A percentile compares a stretch with the other conserved stretches of the same genome.
phyloP scores from a whole-genome alignment of 2,329 filamentous ascomycete species.

The Cordyceps tenuipes region DNA sequence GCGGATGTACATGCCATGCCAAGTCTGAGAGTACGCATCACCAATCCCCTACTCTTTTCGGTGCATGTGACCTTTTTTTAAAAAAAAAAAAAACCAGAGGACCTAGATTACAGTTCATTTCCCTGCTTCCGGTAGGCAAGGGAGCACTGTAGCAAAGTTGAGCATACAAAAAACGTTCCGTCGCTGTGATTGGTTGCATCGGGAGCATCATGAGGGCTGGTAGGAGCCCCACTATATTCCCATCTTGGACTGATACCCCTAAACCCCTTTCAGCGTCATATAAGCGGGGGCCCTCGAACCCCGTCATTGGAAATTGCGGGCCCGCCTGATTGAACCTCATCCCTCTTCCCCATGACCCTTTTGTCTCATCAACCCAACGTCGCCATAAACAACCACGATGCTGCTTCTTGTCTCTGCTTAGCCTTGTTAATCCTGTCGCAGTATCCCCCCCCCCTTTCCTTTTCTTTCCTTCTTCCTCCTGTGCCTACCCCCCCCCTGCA shows the following conservation, averaged over 20 bases:
- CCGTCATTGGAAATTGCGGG: neutral
- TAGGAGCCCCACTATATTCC: slow-evolving; percentile 8
- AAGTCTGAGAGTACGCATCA: too few species aligned
- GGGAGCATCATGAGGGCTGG: neutral
- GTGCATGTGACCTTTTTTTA: too few species aligned
- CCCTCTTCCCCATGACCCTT: neutral
- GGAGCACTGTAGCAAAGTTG: neutral
- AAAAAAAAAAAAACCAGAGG: neutral
- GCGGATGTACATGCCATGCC: too few species aligned
- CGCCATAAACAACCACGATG: neutral
- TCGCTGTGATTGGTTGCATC: neutral
- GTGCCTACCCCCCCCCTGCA: neutral
- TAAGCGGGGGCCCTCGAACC: too few species aligned
- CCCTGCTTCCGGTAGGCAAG: neutral
- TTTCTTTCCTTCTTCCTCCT: neutral
- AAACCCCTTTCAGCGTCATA: neutral
- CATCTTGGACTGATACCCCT: neutral
- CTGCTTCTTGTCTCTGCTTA: neutral
- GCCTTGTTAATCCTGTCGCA: neutral
- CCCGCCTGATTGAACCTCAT: neutral
- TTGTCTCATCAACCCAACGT: neutral
- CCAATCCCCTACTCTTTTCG: too few species aligned
- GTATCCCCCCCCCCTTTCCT: neutral
- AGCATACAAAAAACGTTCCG: neutral
- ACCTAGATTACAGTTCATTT: neutral